Evolutionary conservation across 2,329 filamentous ascomycete species (phyloP), one percentile per base, ranked within the genome.

Genomic region (Blumeriella jaapii): DNA sequence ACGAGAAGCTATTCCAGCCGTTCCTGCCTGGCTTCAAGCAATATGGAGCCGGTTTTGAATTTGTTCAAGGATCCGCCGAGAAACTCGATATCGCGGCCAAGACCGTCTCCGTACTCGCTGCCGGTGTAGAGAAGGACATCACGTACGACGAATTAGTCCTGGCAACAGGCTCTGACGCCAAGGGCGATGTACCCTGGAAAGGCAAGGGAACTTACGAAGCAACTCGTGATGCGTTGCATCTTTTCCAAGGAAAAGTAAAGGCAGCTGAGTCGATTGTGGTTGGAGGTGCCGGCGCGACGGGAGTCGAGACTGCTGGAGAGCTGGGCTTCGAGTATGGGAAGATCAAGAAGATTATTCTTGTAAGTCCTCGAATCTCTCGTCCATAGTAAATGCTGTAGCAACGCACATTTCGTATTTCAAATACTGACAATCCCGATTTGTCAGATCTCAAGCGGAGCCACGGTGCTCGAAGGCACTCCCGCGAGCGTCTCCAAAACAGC

Each of bases 101-200:
- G 41, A 56, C 52, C 0, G 63, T 74, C 15, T 52, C 50, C 1
- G 57, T 72, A 10, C 44, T 54, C 14, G 52, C 57, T 19, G 56
- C 54, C 28, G 30, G 20, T 9, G 58, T 52, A 4, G 58, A 55
- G 5, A 49, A 40, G 4, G 45, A 47, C n/a, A 54, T 57, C 5
- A 40, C 41, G 13, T 77, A 75, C 47, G 61, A 72, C 44, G 62
- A 61, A 14, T 57, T 75, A 9, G 49, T 77, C 40, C 55, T 77
- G 27, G 69, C 70, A 7, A 76, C 71, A 2, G 72, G 72, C 6
- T 55, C 65, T 3, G 56, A 57, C 17, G 59, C 61, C 19, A 55
- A 48, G 14, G 61, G 59, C 4, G 54, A 51, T 40, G 58, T 67
- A 54, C 68, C 70, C 0, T 74, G 65, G 54, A 74, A 73, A 52